Conservation (phyloP, 2,329 filamentous ascomycete species). For the Phialophora tarda region DNA sequence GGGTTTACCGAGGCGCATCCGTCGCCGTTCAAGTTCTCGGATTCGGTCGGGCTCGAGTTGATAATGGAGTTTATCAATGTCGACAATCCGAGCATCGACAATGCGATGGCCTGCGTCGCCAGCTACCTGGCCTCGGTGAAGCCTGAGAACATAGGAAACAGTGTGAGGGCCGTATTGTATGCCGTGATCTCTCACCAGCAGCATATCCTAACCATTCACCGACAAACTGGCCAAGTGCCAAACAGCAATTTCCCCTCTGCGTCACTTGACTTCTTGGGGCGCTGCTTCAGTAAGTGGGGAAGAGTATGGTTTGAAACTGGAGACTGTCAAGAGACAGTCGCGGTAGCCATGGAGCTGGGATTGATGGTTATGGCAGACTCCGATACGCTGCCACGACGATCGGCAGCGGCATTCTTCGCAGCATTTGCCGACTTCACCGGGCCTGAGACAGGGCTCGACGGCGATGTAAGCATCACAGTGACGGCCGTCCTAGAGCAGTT, state of each 20-base stretch:
- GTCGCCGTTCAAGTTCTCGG: constrained; percentile 52
- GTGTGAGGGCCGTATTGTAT: constrained; percentile 47
- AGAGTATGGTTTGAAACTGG: constrained; percentile 47
- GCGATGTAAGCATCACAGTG: constrained; percentile 24
- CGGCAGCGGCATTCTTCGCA: constrained; percentile 53
- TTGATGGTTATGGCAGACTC: constrained; percentile 49
- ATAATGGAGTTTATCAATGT: constrained; percentile 48
- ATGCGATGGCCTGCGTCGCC: constrained; percentile 54
- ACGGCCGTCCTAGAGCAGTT: constrained; percentile 42
- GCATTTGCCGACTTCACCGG: constrained; percentile 45
- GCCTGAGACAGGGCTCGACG: constrained; percentile 22
- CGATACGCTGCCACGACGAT: constrained; percentile 55
- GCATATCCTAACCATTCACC: constrained; percentile 41
- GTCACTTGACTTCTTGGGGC: constrained; percentile 53
- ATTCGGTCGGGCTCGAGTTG: constrained; percentile 49
- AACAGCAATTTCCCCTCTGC: constrained; percentile 53
- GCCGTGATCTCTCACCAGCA: constrained; percentile 40
- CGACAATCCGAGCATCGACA: constrained; percentile 49
- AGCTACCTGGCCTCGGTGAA: constrained; percentile 53
- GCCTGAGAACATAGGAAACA: constrained; percentile 38
- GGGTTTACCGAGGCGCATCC: constrained; percentile 52
- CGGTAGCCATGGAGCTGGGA: constrained; percentile 49
- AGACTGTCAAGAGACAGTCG: constrained; percentile 41
- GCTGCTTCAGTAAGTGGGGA: constrained; percentile 51
- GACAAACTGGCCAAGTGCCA: constrained; percentile 17